Evolutionary conservation across 345 rosid genomes (phyloP).

Genomic region (Aquilaria sinensis): DNA sequence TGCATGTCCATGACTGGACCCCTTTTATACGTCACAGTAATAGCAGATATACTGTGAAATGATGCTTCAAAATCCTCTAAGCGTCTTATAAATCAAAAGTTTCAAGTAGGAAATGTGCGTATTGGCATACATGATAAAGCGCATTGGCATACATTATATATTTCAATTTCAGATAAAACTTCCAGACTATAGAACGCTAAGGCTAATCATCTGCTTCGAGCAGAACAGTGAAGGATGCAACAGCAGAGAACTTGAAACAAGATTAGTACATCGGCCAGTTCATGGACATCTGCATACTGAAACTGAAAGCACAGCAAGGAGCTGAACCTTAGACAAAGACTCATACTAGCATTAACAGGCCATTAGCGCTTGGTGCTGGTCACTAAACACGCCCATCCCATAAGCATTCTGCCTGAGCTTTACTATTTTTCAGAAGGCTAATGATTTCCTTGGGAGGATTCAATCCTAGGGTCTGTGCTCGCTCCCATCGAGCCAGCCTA

Average conservation of each 20-base stretch:
- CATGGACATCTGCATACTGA: background rate
- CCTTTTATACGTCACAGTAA: no score
- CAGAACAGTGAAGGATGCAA: no score
- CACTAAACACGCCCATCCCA: constrained; percentile 64
- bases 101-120: no score
- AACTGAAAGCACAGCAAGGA: constrained; percentile 10
- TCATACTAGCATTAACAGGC: background rate
- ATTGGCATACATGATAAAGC: no score
- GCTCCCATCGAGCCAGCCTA: constrained; percentile 65
- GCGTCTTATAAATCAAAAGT: no score
- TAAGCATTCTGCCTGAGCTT: constrained; percentile 41
- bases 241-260: background rate
- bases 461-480: constrained; percentile 61
- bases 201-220: no score
- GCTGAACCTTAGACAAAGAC: constrained; percentile 1
- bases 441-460: constrained; percentile 58
- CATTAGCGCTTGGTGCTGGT: background rate
- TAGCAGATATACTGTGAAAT: no score
- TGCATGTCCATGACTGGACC: no score
- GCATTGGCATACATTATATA: no score
- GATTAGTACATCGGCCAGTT: background rate
- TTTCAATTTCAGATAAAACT: no score
- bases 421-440: constrained; percentile 34
- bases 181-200: no score
- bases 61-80: no score